Evolutionary conservation across 495 filamentous ascomycete genomes (phyloP), one percentile per base, ranked within the genome.

Genomic region (Aspergillus taichungensis): DNA sequence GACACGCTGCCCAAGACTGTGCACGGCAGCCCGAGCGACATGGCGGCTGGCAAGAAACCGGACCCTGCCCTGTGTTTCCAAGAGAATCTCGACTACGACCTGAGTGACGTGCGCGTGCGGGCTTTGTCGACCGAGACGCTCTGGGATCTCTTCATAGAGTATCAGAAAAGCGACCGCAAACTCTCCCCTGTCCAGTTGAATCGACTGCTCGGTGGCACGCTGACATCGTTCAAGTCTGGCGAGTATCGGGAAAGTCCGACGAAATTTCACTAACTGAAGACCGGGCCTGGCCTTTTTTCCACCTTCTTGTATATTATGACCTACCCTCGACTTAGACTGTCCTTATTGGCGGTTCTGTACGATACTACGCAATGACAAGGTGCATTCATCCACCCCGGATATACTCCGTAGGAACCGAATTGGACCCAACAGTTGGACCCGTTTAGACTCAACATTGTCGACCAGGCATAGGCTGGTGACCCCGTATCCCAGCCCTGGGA

Each of bases 61-160:
- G 61, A 67, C 32, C 53, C 64, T 0, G 42, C 39, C 1, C n/a
- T 42, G 5, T 53, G 46, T 31, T 66, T 55, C 51, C 63, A 67
- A 38, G 57, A 60, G 13, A 63, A 66, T 28, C 42, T 68, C 5
- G 56, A 69, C 34, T 71, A 69, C 45, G 66, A 69, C 32, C 43
- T 71, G 0, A 57, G 46, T n/a, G 53, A 53, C 1, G 46, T 57
- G 11, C 59, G 59, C n/a, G 7, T 60, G 2, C 59, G 59, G 0
- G 28, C 28, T 10, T 44, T 71, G 3, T 49, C 60, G 0, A 13
- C 38, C 5, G 6, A 14, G 0, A 50, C 56, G 0, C n/a, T 71
- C 5, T 58, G 62, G 61, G 64, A 67, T 14, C 52, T 71, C 28
- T 45, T 55, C 3, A 3, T 65, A 8, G 57, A 64, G 34, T 71